Evolutionary conservation across 768 basidiomycete species (phyloP).

Genomic region (Holtermanniella nyarrowii): DNA sequence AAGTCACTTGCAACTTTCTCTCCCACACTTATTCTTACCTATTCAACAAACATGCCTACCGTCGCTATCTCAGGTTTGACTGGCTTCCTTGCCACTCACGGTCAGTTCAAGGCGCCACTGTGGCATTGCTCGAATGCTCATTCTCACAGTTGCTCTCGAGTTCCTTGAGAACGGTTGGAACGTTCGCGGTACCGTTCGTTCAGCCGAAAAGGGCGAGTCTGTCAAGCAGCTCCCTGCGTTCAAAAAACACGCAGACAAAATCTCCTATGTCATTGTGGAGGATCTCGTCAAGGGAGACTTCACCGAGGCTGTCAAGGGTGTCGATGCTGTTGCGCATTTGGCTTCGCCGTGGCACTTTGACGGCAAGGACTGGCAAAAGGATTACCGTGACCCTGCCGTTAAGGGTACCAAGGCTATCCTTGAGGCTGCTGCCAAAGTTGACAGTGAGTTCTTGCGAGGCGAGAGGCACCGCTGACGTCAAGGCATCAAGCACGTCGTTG

Average conservation of each 20-base stretch:
- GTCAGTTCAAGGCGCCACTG: neutral
- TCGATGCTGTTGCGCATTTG: constrained; percentile 22
- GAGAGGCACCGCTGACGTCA: neutral
- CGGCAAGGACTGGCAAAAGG: constrained; percentile 15
- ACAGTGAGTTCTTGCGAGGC: constrained; percentile 8
- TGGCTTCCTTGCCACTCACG: constrained; percentile 15
- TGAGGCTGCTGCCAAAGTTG: constrained; percentile 20
- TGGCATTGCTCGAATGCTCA: neutral
- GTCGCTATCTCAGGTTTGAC: constrained; percentile 32
- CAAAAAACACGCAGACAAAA: constrained; percentile 12
- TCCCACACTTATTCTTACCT: too few species aligned
- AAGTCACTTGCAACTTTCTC: too few species aligned
- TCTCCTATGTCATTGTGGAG: constrained; percentile 23
- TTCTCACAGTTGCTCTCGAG: constrained; percentile 24
- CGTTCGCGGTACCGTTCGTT: constrained; percentile 33
- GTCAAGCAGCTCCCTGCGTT: constrained; percentile 13
- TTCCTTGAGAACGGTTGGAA: constrained; percentile 30
- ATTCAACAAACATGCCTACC: constrained; percentile 17
- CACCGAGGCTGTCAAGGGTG: constrained; percentile 20
- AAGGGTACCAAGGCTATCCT: constrained; percentile 24
- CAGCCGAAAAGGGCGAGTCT: constrained; percentile 14
- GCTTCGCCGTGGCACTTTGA: constrained; percentile 24
- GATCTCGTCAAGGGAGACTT: constrained; percentile 29
- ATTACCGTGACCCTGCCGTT: constrained; percentile 22
- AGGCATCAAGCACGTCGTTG: constrained; percentile 18